Evolutionary conservation across 768 basidiomycete species (phyloP).

Genomic region (Mycena crocata): DNA sequence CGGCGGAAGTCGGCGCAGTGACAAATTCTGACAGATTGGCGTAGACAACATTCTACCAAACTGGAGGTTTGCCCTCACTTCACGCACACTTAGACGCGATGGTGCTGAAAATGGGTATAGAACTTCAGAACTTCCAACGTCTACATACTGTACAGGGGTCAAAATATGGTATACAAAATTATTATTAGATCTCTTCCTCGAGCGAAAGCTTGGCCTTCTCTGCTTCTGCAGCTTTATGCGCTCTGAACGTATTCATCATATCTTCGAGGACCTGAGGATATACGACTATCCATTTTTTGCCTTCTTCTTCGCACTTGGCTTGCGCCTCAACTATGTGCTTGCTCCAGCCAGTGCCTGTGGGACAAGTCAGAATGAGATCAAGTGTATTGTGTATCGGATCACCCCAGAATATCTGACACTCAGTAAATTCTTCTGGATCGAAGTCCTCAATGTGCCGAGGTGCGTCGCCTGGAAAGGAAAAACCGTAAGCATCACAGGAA

Average conservation of each 20-base stretch:
- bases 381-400: background rate
- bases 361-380: background rate
- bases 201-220: too few relatives aligned
- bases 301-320: background rate
- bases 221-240: slow-evolving; percentile 12
- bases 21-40: too few relatives aligned
- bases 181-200: background rate
- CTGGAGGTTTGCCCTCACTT: too few relatives aligned
- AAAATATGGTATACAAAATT: slow-evolving; percentile 11
- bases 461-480: slow-evolving; percentile 8
- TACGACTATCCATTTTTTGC: slow-evolving; percentile 1
- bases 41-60: too few relatives aligned
- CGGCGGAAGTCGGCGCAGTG: too few relatives aligned
- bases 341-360: slow-evolving; percentile 19
- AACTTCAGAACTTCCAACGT: too few relatives aligned
- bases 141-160: background rate
- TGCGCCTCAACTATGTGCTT: slow-evolving; percentile 9
- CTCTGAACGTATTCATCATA: slow-evolving; percentile 27
- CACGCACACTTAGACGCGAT: too few relatives aligned
- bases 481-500: background rate
- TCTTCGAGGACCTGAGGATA: background rate
- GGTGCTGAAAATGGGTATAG: too few relatives aligned
- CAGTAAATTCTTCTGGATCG: slow-evolving; percentile 31
- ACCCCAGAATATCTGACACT: slow-evolving; percentile 30
- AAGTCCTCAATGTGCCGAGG: slow-evolving; percentile 5